phyloP scores from a whole-genome alignment of 2,329 filamentous ascomycete species.

The Phialocephala sp. region DNA sequence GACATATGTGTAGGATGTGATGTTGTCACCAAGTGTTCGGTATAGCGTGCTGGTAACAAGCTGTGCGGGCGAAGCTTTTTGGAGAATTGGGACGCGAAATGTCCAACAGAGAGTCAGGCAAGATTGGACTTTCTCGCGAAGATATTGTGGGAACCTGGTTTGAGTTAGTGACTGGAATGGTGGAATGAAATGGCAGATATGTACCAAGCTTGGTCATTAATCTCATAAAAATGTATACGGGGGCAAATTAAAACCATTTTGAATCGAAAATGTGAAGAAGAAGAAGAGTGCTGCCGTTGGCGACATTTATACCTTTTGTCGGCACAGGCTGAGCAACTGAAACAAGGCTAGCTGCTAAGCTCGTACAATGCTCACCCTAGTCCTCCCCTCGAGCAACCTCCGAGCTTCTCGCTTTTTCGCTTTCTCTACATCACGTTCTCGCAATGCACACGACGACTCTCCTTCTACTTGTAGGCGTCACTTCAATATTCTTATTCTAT shows the following conservation, averaged over 20 bases:
- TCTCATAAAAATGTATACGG: slow-evolving; percentile 69
- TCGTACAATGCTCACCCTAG: neutral
- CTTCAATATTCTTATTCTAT: slow-evolving; percentile 22
- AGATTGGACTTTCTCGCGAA: slow-evolving; percentile 68
- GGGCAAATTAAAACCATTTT: slow-evolving; percentile 57
- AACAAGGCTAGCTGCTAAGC: slow-evolving; percentile 30
- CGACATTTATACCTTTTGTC: slow-evolving; percentile 1
- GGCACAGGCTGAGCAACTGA: slow-evolving; percentile 25
- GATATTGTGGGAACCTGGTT: slow-evolving; percentile 67
- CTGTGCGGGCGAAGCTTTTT: slow-evolving; percentile 62
- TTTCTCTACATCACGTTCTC: slow-evolving; percentile 5
- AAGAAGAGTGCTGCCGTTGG: slow-evolving; percentile 6
- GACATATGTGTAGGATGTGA: slow-evolving; percentile 65
- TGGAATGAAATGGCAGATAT: slow-evolving; percentile 25
- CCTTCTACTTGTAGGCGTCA: slow-evolving; percentile 24
- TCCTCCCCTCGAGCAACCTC: neutral
- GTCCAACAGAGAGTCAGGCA: slow-evolving; percentile 70
- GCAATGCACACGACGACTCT: slow-evolving; percentile 35
- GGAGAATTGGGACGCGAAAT: slow-evolving; percentile 61
- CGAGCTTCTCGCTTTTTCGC: no score
- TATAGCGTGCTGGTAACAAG: slow-evolving; percentile 64
- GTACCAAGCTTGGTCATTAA: slow-evolving; percentile 70
- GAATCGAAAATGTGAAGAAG: slow-evolving; percentile 8
- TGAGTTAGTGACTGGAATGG: slow-evolving; percentile 14
- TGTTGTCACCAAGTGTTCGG: slow-evolving; percentile 52